phyloP scores from a whole-genome alignment of 208 protist genomes.

The Crithidia mellificae region DNA sequence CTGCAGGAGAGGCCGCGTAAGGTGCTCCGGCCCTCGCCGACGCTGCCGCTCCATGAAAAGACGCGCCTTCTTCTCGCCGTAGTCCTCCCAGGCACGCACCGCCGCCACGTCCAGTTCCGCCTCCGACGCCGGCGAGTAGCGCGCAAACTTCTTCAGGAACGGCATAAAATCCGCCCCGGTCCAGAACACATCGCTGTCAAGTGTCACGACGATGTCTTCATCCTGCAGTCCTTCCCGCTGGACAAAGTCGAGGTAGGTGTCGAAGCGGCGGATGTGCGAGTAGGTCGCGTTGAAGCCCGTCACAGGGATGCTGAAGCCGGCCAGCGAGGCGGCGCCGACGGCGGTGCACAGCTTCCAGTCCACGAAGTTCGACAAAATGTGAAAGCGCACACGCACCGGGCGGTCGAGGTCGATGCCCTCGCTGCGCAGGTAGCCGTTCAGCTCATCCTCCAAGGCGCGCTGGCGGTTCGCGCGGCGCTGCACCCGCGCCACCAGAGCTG shows the following conservation, averaged over 20 bases:
- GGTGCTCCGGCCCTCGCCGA: background rate
- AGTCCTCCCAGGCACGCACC: constrained; percentile 46
- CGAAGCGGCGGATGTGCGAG: constrained; percentile 36
- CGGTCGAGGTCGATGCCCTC: constrained; percentile 12
- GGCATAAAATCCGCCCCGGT: constrained; percentile 41
- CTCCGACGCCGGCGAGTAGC: constrained; percentile 24
- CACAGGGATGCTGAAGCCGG: constrained; percentile 26
- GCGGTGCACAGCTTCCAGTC: constrained; percentile 33
- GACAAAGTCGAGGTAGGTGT: constrained; percentile 34
- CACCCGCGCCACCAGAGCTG: constrained; percentile 1
- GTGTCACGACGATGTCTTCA: constrained; percentile 38
- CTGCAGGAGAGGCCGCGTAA: constrained; percentile 29
- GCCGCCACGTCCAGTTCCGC: constrained; percentile 37
- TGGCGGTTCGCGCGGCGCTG: constrained; percentile 17
- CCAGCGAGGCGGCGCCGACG: constrained; percentile 33
- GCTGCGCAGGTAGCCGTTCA: constrained; percentile 15
- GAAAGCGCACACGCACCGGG: constrained; percentile 20
- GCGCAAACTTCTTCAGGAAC: constrained; percentile 40
- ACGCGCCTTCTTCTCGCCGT: constrained; percentile 36
- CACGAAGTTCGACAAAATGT: constrained; percentile 26
- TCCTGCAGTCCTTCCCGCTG: constrained; percentile 30
- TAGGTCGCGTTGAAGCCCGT: constrained; percentile 32
- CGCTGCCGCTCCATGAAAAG: constrained; percentile 28
- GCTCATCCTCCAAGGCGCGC: constrained; percentile 11
- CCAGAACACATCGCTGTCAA: constrained; percentile 41